A percentile compares a stretch with the other conserved stretches of the same genome.
Conservation (phyloP, 2,329 filamentous ascomycete species). For the Podosphaera leucotricha region DNA sequence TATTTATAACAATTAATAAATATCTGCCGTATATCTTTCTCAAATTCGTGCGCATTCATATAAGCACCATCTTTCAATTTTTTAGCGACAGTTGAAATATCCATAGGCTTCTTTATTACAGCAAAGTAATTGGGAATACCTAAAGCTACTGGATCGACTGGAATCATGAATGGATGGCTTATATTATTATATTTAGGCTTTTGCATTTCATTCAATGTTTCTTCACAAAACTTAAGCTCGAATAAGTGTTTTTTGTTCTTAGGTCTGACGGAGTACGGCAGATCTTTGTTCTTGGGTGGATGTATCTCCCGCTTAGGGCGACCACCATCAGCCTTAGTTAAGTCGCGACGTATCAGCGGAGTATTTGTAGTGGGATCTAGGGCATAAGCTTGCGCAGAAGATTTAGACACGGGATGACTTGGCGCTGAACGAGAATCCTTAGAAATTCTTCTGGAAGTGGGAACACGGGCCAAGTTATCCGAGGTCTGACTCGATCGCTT, state of each 20-base stretch:
- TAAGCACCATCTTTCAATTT: conserved; percentile 66
- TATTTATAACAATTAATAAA: conserved; percentile 82
- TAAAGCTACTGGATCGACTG: conserved; percentile 81
- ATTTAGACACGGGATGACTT: conserved; percentile 13
- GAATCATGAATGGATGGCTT: conserved; percentile 53
- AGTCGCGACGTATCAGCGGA: conserved; percentile 68
- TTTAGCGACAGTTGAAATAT: conserved; percentile 55
- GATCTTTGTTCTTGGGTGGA: conserved; percentile 68
- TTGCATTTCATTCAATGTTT: conserved; percentile 54
- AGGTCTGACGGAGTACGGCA: conserved; percentile 68
- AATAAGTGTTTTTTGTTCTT: conserved; percentile 78
- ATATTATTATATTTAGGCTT: conserved; percentile 44
- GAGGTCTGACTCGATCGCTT: conserved; percentile 19
- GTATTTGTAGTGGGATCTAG: conserved; percentile 48
- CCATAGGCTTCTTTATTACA: conserved; percentile 93
- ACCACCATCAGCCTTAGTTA: conserved; percentile 48
- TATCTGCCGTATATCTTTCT: conserved; percentile 60
- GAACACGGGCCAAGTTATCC: conserved; percentile 17
- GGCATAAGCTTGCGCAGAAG: conserved; percentile 38
- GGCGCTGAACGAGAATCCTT: conserved; percentile 11
- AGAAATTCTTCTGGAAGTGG: conserved; percentile 18
- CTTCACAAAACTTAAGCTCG: conserved; percentile 75
- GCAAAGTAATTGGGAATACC: conserved; percentile 87
- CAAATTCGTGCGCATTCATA: conserved; percentile 60
- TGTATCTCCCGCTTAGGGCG: conserved; percentile 87